Evolutionary conservation across 2,329 filamentous ascomycete species (phyloP).

Genomic region (Elsinoe fawcettii): DNA sequence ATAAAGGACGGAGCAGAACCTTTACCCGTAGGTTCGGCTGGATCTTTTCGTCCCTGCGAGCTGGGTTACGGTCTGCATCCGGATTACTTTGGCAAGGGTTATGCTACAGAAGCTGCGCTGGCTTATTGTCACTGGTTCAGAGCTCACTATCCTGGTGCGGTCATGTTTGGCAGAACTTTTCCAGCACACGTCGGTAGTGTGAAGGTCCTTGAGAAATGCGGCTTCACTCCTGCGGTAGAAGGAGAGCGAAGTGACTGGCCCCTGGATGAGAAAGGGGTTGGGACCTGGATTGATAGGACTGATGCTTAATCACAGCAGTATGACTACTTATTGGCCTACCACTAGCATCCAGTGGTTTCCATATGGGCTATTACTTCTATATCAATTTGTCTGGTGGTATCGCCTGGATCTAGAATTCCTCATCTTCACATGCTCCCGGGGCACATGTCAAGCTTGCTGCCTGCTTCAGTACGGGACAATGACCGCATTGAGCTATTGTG

Average conservation of each 20-base stretch:
- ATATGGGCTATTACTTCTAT: too few relatives aligned
- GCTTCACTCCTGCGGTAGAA: neutral
- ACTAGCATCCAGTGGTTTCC: too few relatives aligned
- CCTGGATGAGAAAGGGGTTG: neutral
- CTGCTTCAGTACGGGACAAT: neutral
- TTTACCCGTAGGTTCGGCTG: neutral
- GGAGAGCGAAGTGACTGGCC: neutral
- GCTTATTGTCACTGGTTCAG: slow-evolving; percentile 14
- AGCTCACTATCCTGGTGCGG: neutral
- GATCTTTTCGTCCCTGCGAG: slow-evolving; percentile 12
- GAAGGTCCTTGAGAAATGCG: slow-evolving; percentile 4
- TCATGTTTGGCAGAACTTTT: neutral
- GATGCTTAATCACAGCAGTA: too few relatives aligned
- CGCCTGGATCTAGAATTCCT: too few relatives aligned
- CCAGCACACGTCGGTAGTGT: neutral
- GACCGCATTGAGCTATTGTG: neutral
- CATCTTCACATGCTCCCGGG: neutral
- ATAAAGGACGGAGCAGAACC: neutral
- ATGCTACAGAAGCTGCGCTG: slow-evolving; percentile 20
- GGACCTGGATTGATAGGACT: slow-evolving; percentile 12
- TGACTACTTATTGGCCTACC: too few relatives aligned
- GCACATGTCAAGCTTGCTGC: neutral
- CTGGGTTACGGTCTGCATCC: slow-evolving; percentile 21
- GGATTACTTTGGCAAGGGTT: slow-evolving; percentile 19
- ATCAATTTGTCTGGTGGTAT: too few relatives aligned